A percentile compares a stretch with the other conserved stretches of the same genome.
Conservation (phyloP, 2,329 filamentous ascomycete genomes). For the Neophaeococcomyces mojaviensis region DNA sequence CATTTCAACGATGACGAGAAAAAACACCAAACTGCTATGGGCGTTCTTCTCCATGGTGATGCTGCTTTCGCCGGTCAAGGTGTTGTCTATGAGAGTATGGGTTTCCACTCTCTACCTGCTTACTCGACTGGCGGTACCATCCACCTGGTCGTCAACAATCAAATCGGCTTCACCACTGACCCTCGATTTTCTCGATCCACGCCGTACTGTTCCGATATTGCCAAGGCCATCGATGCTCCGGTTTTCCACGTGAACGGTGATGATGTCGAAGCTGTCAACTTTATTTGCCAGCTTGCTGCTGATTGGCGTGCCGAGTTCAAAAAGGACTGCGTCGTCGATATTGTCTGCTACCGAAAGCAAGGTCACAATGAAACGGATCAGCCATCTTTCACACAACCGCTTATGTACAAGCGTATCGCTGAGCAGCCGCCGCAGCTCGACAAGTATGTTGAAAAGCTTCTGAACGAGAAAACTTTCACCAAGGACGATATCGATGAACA, state of each 20-base stretch:
- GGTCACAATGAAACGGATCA: slow-evolving; percentile 99
- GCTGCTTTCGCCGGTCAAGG: slow-evolving; percentile 94
- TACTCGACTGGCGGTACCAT: slow-evolving; percentile 97
- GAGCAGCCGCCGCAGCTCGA: slow-evolving; percentile 78
- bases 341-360: slow-evolving; percentile 98
- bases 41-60: slow-evolving; percentile 91
- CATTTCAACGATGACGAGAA: slow-evolving; percentile 98
- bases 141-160: slow-evolving; percentile 97
- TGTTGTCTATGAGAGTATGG: slow-evolving; percentile 96
- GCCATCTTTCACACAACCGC: slow-evolving; percentile 96
- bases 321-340: slow-evolving; percentile 93
- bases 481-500: slow-evolving; percentile 98
- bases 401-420: slow-evolving; percentile 98
- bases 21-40: slow-evolving; percentile 83
- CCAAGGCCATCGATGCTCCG: slow-evolving; percentile 95
- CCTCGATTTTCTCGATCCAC: slow-evolving; percentile 95
- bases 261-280: slow-evolving; percentile 97
- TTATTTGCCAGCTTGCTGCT: slow-evolving; percentile 90
- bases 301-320: slow-evolving; percentile 99
- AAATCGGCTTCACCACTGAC: slow-evolving; percentile 99
- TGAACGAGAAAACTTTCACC: slow-evolving; percentile 88
- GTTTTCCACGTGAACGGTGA: slow-evolving; percentile 99
- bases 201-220: slow-evolving; percentile 97
- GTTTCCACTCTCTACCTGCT: slow-evolving; percentile 88
- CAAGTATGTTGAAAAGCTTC: slow-evolving; percentile 83